Evolutionary conservation across 1,284 basidiomycete species (phyloP).

Genomic region (Ceratobasidium sp.): DNA sequence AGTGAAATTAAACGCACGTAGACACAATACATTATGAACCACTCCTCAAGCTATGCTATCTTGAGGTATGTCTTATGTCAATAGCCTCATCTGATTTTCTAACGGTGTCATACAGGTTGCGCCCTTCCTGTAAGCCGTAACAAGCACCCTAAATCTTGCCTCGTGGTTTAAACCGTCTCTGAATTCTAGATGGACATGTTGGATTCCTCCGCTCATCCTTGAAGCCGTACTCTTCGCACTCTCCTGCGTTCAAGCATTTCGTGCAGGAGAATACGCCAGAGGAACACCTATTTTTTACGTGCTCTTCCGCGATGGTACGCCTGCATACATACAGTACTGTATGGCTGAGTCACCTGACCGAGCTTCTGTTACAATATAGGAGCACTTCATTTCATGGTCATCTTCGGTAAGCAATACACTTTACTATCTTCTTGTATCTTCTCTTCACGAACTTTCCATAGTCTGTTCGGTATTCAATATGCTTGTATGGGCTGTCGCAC

Average conservation of each 20-base stretch:
- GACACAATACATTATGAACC: constrained; percentile 32
- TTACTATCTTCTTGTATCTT: not conserved
- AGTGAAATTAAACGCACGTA: not conserved
- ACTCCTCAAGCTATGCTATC: constrained; percentile 32
- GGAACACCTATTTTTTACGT: constrained; percentile 22
- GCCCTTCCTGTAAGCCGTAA: constrained; percentile 9
- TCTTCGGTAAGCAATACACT: constrained; percentile 9
- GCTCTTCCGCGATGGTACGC: constrained; percentile 40
- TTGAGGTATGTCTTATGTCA: constrained; percentile 2
- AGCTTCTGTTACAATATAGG: constrained; percentile 18
- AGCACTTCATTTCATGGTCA: constrained; percentile 37
- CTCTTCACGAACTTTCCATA: not conserved
- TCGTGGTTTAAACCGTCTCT: not conserved
- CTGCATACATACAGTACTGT: not conserved
- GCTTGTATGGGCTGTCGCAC: constrained; percentile 36
- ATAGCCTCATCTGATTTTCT: not conserved
- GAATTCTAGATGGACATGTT: constrained; percentile 23
- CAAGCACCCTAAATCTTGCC: not conserved
- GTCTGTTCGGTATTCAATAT: constrained; percentile 40
- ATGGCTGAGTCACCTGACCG: not conserved
- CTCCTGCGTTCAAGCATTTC: constrained; percentile 31
- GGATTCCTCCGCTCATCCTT: constrained; percentile 36
- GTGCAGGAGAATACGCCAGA: not conserved
- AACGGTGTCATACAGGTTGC: not conserved
- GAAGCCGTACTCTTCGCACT: constrained; percentile 37